A percentile compares a stretch with the other conserved stretches of the same genome.
Conservation (phyloP, 371 early-diverging fungal genomes). For the Mucor piriformis region DNA sequence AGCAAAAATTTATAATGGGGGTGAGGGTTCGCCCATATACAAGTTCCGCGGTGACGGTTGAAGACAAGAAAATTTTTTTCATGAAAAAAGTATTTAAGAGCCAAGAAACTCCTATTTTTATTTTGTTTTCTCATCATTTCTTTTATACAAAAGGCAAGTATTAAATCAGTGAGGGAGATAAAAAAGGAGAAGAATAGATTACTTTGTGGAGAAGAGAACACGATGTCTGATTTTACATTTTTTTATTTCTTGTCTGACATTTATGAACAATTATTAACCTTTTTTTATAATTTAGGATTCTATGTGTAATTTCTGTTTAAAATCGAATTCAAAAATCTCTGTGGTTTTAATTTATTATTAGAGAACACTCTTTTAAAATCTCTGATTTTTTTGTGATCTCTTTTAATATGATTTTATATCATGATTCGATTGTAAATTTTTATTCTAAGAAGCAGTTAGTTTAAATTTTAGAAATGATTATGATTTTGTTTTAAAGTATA, state of each 20-base stretch:
- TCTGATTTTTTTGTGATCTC: neutral
- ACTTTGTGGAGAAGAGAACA: conserved; percentile 30
- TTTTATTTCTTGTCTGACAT: neutral
- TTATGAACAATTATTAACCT: conserved; percentile 5
- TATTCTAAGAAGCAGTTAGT: no score
- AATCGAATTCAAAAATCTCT: neutral
- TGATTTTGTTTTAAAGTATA: conserved; percentile 10
- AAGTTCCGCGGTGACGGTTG: neutral
- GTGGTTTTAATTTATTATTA: conserved; percentile 7
- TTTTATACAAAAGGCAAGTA: conserved; percentile 24
- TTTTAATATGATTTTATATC: neutral
- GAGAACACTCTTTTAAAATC: neutral
- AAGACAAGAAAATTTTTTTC: conserved; percentile 21
- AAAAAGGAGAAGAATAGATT: conserved; percentile 6
- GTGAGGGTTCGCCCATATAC: no score
- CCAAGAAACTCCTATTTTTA: no score
- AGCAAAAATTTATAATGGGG: no score
- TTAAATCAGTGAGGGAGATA: conserved; percentile 2
- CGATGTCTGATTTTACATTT: conserved; percentile 30
- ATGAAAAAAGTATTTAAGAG: neutral
- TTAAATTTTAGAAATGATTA: neutral
- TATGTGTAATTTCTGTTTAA: neutral
- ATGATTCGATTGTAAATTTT: no score
- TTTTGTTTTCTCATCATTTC: neutral
- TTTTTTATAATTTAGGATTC: no score